Conservation (phyloP, 2,329 filamentous ascomycete genomes). For the Fulvia fulva region DNA sequence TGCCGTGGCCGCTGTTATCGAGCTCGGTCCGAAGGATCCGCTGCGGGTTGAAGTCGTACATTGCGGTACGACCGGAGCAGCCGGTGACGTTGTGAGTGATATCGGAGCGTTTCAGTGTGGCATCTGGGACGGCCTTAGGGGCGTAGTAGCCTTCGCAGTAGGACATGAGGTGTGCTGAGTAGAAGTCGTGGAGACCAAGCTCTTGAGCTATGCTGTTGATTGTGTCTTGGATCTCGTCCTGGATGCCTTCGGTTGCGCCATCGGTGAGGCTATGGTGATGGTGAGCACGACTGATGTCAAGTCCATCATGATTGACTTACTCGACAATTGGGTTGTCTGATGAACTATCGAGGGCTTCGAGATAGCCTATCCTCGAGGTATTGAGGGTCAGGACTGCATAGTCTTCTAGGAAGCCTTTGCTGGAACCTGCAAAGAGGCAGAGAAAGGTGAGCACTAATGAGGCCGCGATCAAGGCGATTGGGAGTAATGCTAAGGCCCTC, state of each 20-base stretch:
- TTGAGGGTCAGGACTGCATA: slow-evolving; percentile 57
- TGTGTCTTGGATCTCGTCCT: slow-evolving; percentile 40
- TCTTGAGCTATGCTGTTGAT: slow-evolving; percentile 40
- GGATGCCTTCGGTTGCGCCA: slow-evolving; percentile 31
- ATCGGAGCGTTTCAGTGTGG: slow-evolving; percentile 35
- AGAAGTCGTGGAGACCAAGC: slow-evolving; percentile 58
- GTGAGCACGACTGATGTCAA: slow-evolving; percentile 15
- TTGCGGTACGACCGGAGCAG: slow-evolving; percentile 52
- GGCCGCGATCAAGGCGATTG: slow-evolving; percentile 42
- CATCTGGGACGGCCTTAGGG: slow-evolving; percentile 41
- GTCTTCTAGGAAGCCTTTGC: slow-evolving; percentile 52
- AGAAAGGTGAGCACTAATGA: slow-evolving; percentile 57
- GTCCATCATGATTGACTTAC: not conserved
- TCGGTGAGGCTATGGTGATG: slow-evolving; percentile 26
- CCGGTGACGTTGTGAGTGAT: slow-evolving; percentile 50
- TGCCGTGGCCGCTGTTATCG: slow-evolving; percentile 36
- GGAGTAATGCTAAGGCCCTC: slow-evolving; percentile 24
- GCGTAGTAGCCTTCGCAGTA: slow-evolving; percentile 53
- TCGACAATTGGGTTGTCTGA: slow-evolving; percentile 5
- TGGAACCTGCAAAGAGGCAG: slow-evolving; percentile 58
- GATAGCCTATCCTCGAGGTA: slow-evolving; percentile 50
- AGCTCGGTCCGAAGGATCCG: slow-evolving; percentile 49
- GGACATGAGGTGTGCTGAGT: slow-evolving; percentile 57
- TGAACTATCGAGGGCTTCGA: slow-evolving; percentile 27
- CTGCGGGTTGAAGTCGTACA: slow-evolving; percentile 56